phyloP scores from a whole-genome alignment of 2,329 filamentous ascomycete genomes.

The Thielaviopsis musarum region DNA sequence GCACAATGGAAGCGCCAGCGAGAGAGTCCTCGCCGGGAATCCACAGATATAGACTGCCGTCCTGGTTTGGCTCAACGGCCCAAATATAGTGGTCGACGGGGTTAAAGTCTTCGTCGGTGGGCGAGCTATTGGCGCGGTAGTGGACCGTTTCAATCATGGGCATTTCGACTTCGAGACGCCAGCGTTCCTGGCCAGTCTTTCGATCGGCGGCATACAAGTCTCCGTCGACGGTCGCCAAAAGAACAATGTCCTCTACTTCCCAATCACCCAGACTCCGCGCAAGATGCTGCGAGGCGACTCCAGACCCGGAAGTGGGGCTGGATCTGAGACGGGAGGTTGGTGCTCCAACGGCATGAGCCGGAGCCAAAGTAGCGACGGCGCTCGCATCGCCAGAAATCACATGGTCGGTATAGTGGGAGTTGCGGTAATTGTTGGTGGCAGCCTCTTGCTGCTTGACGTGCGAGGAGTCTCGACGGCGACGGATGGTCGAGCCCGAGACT shows the following conservation, averaged over 20 bases:
- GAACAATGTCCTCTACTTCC: constrained; percentile 99
- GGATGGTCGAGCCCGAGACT: constrained; percentile 2
- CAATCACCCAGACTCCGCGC: constrained; percentile 98
- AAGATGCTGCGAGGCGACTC: constrained; percentile 67
- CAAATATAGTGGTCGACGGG: constrained; percentile 76
- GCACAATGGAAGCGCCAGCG: constrained; percentile 32
- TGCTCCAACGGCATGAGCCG: constrained; percentile 91
- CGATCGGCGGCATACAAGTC: constrained; percentile 83
- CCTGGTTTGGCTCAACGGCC: constrained; percentile 82
- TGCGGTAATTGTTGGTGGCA: constrained; percentile 18
- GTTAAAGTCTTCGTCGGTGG: constrained; percentile 39
- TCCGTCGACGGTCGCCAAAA: constrained; percentile 99
- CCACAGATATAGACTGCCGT: constrained; percentile 79
- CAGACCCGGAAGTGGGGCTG: constrained; percentile 42
- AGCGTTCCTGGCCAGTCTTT: constrained; percentile 66
- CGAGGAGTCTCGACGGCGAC: constrained; percentile 4
- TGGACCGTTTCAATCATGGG: constrained; percentile 87
- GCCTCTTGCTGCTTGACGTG: constrained; percentile 16
- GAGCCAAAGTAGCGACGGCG: constrained; percentile 96
- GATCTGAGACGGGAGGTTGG: constrained; percentile 46
- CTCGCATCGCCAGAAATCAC: constrained; percentile 54
- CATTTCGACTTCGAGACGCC: constrained; percentile 69
- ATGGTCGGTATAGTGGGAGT: constrained; percentile 19
- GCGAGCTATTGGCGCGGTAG: constrained; percentile 51
- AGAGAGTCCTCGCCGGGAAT: constrained; percentile 36